Percentiles rank a stretch among this genome's conserved stretches.
These are phyloP conservation scores for Penicillium antarcticum DNA, from an alignment of 495 filamentous ascomycete species.

Conservation along the genomic window DNA sequence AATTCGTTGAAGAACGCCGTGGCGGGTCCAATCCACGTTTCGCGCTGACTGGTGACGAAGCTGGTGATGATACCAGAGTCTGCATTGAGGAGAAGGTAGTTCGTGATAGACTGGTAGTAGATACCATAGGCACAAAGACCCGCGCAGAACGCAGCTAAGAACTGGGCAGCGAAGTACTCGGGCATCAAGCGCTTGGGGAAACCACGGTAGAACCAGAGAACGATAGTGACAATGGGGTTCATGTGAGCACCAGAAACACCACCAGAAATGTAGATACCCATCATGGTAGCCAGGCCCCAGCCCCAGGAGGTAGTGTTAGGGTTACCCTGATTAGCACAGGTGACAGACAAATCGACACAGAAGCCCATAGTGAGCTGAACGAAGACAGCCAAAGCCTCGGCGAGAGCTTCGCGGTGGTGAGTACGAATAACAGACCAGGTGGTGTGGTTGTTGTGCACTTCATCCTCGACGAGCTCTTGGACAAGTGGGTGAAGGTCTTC, in stretches of 20 bases:
- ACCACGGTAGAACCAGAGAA: conserved; percentile 49
- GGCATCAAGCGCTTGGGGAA: conserved; percentile 45
- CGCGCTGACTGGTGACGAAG: conserved; percentile 38
- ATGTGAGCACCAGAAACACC: conserved; percentile 55
- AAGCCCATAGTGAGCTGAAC: conserved; percentile 45
- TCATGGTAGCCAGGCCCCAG: conserved; percentile 57
- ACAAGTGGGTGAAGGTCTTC: conserved; percentile 42
- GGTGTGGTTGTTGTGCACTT: conserved; percentile 48
- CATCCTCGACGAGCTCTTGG: conserved; percentile 39
- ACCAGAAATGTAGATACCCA: conserved; percentile 55
- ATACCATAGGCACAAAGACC: conserved; percentile 44
- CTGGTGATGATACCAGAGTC: conserved; percentile 38
- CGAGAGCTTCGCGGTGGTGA: conserved; percentile 47
- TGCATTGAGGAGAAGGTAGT: conserved; percentile 29
- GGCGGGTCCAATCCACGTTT: conserved; percentile 37
- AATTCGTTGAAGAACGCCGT: conserved; percentile 54
- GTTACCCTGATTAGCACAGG: conserved; percentile 36
- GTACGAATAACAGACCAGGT: conserved; percentile 52
- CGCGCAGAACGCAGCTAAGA: conserved; percentile 43
- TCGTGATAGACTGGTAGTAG: conserved; percentile 46
- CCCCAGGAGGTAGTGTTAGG: conserved; percentile 50
- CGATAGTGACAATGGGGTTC: conserved; percentile 48
- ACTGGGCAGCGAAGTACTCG: conserved; percentile 49
- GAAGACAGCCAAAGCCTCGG: conserved; percentile 48
- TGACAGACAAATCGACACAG: conserved; percentile 47